These are phyloP conservation scores for Candida lessepsii DNA, from an alignment of 805 yeast species.

Conservation along the genomic window DNA sequence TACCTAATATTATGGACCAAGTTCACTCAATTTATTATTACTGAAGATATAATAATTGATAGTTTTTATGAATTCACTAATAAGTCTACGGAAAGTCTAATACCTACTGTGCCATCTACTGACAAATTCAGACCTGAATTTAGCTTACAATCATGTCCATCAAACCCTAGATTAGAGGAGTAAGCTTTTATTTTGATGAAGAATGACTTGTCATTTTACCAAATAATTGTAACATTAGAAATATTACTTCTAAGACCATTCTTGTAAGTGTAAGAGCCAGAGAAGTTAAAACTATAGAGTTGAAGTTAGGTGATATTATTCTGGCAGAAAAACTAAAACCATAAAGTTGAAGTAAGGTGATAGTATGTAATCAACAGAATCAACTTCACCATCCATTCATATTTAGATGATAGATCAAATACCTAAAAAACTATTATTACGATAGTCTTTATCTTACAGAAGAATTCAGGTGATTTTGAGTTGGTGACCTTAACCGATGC, in stretches of 20 bases:
- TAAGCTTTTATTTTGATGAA: slow-evolving; percentile 52
- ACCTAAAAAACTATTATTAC: slow-evolving; percentile 35
- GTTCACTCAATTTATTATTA: too few relatives aligned
- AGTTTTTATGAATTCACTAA: background rate
- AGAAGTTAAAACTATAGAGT: slow-evolving; percentile 45
- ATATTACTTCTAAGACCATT: slow-evolving; percentile 36
- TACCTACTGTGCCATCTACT: slow-evolving; percentile 41
- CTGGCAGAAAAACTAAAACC: slow-evolving; percentile 45
- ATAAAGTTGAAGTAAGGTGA: slow-evolving; percentile 38
- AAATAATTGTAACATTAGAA: slow-evolving; percentile 33
- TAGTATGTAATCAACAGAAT: slow-evolving; percentile 8
- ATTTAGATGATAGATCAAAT: slow-evolving; percentile 12
- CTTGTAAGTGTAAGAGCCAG: slow-evolving; percentile 44
- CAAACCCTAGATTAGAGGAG: slow-evolving; percentile 47
- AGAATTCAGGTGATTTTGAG: slow-evolving; percentile 32
- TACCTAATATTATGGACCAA: slow-evolving; percentile 25
- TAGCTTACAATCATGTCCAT: slow-evolving; percentile 54
- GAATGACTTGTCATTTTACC: slow-evolving; percentile 46
- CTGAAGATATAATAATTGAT: slow-evolving; percentile 10
- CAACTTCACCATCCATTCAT: slow-evolving; percentile 11
- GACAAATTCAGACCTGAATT: slow-evolving; percentile 55
- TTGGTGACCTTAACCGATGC: slow-evolving; percentile 21
- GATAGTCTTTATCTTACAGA: slow-evolving; percentile 35
- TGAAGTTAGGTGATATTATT: slow-evolving; percentile 26
- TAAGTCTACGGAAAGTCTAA: slow-evolving; percentile 18